These are phyloP conservation scores for Lactarius indigo DNA, from an alignment of 768 basidiomycete genomes.

Conservation along the genomic window DNA sequence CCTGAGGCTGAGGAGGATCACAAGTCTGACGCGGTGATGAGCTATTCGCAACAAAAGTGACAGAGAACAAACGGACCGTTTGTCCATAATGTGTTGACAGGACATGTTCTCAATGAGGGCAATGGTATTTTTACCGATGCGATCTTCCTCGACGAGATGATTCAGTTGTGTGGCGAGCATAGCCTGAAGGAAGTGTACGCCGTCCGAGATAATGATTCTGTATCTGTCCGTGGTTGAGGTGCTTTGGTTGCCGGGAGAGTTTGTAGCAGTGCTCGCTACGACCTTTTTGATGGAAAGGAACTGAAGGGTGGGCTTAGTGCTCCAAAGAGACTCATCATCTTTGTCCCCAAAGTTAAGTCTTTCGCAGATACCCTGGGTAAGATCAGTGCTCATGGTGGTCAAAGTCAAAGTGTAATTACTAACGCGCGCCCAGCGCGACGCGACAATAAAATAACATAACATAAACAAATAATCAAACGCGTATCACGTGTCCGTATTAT, in stretches of 20 bases:
- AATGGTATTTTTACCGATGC: conserved; percentile 63
- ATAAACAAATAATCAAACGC: background rate
- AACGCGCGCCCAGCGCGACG: conserved; percentile 20
- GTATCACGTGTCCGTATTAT: background rate
- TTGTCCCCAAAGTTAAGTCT: conserved; percentile 21
- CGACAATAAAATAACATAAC: conserved; percentile 1
- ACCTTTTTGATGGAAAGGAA: conserved; percentile 84
- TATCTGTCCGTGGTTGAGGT: conserved; percentile 46
- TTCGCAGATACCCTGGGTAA: conserved; percentile 23
- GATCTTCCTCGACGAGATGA: conserved; percentile 57
- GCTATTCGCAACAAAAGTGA: conserved; percentile 12
- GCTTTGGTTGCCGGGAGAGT: conserved; percentile 18
- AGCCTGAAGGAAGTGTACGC: conserved; percentile 78
- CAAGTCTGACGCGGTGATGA: conserved; percentile 47
- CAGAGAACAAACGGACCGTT: conserved; percentile 53
- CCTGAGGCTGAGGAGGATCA: conserved; percentile 72
- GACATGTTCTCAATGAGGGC: conserved; percentile 72
- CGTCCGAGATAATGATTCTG: conserved; percentile 89
- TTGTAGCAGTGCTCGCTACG: conserved; percentile 33
- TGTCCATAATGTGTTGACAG: conserved; percentile 78
- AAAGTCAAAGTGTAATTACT: conserved; percentile 6
- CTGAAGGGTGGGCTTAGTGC: conserved; percentile 56
- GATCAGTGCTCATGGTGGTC: background rate
- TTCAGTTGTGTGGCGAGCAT: conserved; percentile 97
- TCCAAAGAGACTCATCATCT: conserved; percentile 27